Evolutionary conservation across 306 rosid genomes (phyloP).

Genomic region (Begonia masoniana): DNA sequence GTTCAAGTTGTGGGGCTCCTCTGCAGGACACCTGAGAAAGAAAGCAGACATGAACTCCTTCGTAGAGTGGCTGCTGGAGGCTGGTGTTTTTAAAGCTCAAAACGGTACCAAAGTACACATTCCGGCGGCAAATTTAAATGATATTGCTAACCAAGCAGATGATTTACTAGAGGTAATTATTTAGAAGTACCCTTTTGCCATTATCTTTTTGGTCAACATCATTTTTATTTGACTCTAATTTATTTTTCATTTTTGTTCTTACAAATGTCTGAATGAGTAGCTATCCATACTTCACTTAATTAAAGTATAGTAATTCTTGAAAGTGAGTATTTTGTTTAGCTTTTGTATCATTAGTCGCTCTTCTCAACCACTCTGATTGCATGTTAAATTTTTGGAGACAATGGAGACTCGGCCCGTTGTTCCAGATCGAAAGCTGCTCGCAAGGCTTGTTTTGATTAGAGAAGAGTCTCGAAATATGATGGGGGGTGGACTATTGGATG

Average conservation of each 20-base stretch:
- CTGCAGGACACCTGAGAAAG: constrained; percentile 83
- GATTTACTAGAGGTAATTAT: constrained; percentile 74
- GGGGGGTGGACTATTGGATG: constrained; percentile 94
- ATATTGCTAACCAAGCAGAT: constrained; percentile 94
- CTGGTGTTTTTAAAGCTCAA: constrained; percentile 54
- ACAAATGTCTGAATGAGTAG: neutral
- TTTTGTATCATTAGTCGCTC: too few species aligned
- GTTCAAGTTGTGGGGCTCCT: constrained; percentile 90
- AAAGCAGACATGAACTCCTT: constrained; percentile 74
- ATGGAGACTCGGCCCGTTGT: constrained; percentile 89
- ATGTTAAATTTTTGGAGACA: constrained; percentile 31
- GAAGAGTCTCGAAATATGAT: constrained; percentile 97
- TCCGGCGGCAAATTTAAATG: constrained; percentile 82
- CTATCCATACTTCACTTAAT: neutral
- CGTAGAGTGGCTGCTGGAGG: constrained; percentile 95
- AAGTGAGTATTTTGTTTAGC: too few species aligned
- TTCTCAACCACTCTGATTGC: too few species aligned
- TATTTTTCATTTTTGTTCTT: neutral
- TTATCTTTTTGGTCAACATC: neutral
- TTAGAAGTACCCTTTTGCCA: neutral
- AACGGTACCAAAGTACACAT: constrained; percentile 57
- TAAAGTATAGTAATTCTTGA: neutral
- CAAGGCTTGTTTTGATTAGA: constrained; percentile 93
- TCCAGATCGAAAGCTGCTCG: constrained; percentile 82
- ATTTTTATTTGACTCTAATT: neutral